Evolutionary conservation across 2,329 filamentous ascomycete species (phyloP).

Genomic region (Aspergillus costaricaensis): DNA sequence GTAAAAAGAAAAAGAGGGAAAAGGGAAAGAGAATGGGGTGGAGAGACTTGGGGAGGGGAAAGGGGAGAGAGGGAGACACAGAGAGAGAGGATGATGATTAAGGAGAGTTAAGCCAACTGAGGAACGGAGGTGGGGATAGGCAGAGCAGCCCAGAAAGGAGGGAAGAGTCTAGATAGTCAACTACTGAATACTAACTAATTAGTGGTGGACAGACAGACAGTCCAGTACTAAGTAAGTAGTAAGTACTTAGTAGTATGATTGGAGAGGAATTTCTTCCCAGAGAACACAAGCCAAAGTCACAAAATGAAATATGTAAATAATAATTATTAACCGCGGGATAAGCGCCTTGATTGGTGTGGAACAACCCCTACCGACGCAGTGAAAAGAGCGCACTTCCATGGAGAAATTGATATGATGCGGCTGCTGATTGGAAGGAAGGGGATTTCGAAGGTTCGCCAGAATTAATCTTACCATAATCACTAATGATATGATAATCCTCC

Average conservation of each 20-base stretch:
- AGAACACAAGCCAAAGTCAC: no score
- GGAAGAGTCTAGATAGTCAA: background rate
- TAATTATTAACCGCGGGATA: background rate
- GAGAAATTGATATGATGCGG: background rate
- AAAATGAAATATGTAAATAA: background rate
- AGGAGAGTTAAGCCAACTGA: constrained; percentile 14
- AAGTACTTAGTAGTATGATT: no score
- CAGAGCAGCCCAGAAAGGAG: constrained; percentile 9
- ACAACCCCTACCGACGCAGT: background rate
- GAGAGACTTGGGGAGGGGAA: constrained; percentile 9
- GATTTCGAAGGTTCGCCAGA: background rate
- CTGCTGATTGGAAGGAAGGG: background rate
- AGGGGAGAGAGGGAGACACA: constrained; percentile 13
- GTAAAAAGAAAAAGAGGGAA: constrained; percentile 1
- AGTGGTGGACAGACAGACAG: background rate
- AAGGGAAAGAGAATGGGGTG: constrained; percentile 12
- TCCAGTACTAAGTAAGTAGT: no score
- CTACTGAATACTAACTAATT: background rate
- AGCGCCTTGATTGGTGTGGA: background rate
- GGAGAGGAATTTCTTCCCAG: no score
- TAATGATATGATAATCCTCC: background rate
- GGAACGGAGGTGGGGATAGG: constrained; percentile 15
- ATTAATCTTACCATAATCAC: background rate
- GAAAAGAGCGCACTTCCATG: background rate
- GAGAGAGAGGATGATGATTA: constrained; percentile 20